These are phyloP conservation scores for Torulaspora indica DNA, from an alignment of 805 yeast genomes.

Conservation along the genomic window DNA sequence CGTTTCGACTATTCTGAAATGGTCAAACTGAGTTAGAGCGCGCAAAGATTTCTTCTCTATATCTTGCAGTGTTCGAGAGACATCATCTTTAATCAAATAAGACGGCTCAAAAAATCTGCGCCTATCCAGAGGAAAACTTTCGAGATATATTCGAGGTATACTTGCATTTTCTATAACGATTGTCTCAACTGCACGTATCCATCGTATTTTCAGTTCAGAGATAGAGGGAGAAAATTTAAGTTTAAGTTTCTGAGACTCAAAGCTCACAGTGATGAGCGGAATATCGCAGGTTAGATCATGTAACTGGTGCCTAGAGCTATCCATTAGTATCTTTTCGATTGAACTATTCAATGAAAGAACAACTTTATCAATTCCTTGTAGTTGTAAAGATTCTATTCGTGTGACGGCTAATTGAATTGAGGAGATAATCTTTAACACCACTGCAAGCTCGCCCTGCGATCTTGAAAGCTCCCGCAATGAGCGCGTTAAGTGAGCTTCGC, in stretches of 20 bases:
- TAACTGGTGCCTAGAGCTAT: constrained; percentile 1
- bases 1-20: neutral
- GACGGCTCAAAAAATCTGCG: neutral
- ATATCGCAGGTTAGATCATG: neutral
- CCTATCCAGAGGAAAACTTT: neutral
- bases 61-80: neutral
- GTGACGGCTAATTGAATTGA: constrained; percentile 9
- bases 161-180: neutral
- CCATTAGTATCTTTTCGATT: constrained; percentile 1
- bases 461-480: neutral
- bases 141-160: neutral
- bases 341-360: constrained; percentile 6
- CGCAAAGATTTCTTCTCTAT: neutral
- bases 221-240: neutral
- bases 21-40: neutral
- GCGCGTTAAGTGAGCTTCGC: neutral
- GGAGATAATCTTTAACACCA: neutral
- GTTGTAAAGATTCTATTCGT: neutral
- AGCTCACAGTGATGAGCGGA: constrained; percentile 1
- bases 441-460: neutral
- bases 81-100: neutral
- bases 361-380: neutral
- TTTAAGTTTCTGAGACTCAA: constrained; percentile 1
- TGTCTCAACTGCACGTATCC: neutral
- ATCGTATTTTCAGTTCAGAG: neutral